Evolutionary conservation across 2,329 filamentous ascomycete species (phyloP).

Genomic region (Alternaria panax): DNA sequence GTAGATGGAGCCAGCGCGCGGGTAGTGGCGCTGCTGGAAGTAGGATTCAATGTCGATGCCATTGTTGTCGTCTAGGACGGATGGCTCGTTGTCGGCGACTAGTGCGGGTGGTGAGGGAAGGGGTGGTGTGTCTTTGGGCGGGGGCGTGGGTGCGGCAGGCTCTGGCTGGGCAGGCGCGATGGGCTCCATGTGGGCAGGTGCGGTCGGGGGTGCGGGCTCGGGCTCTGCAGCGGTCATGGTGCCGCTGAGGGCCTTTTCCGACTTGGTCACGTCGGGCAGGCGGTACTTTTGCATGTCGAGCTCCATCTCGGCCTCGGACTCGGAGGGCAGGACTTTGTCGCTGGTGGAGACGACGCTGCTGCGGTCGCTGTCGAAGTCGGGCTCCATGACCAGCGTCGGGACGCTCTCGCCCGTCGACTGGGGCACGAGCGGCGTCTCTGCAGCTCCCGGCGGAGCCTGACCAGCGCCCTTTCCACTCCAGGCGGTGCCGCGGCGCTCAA

Average conservation of each 20-base stretch:
- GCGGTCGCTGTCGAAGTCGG: conserved; percentile 55
- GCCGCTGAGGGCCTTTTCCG: conserved; percentile 58
- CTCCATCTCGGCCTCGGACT: conserved; percentile 55
- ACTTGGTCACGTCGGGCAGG: conserved; percentile 74
- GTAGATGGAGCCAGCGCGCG: conserved; percentile 81
- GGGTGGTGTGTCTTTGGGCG: conserved; percentile 16
- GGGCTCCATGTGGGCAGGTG: conserved; percentile 16
- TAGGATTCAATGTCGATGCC: conserved; percentile 65
- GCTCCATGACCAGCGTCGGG: conserved; percentile 49
- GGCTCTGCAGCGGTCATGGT: conserved; percentile 38
- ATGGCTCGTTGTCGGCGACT: conserved; percentile 46
- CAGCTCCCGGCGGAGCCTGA: conserved; percentile 4
- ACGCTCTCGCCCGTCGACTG: conserved; percentile 49
- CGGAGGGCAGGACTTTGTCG: conserved; percentile 61
- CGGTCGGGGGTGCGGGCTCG: conserved; percentile 50
- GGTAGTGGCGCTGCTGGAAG: conserved; percentile 69
- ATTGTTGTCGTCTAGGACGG: conserved; percentile 45
- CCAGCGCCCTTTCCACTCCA: conserved; percentile 65
- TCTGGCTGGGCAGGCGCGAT: conserved; percentile 2
- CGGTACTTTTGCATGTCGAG: conserved; percentile 75
- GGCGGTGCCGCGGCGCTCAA: conserved; percentile 72
- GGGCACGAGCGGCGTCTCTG: conserved; percentile 33
- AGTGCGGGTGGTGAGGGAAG: conserved; percentile 46
- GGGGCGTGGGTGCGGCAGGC: conserved; percentile 9
- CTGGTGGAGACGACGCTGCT: conserved; percentile 61